Evolutionary conservation across 139 green algal species (phyloP).

Genomic region (Haematococcus lacustris): DNA sequence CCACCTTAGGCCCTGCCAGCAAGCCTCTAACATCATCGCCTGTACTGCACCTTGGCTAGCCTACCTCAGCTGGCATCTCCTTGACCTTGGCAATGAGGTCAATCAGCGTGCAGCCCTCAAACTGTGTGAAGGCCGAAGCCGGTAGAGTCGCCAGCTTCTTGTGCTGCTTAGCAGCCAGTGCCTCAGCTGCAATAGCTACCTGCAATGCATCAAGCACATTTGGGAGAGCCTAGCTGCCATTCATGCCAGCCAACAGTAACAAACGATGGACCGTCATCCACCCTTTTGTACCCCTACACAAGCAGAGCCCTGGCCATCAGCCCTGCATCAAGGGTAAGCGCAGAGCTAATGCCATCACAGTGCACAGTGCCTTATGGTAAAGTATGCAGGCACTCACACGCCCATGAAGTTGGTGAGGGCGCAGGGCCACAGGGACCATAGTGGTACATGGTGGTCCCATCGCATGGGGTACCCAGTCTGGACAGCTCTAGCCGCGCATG

Average conservation of each 20-base stretch:
- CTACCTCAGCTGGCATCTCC: constrained; percentile 4
- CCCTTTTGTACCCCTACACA: too few species aligned
- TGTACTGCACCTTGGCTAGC: neutral
- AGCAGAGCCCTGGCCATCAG: too few species aligned
- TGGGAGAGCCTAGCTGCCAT: too few species aligned
- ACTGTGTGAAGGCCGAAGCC: constrained; percentile 12
- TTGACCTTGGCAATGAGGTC: constrained; percentile 12
- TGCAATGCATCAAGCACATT: too few species aligned
- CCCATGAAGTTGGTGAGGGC: too few species aligned
- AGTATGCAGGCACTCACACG: too few species aligned
- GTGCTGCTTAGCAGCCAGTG: constrained; percentile 1
- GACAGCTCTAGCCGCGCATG: neutral
- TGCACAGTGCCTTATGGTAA: too few species aligned
- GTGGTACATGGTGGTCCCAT: neutral
- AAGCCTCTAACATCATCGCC: neutral
- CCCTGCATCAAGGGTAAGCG: too few species aligned
- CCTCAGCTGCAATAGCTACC: constrained; percentile 7
- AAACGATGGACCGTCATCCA: too few species aligned
- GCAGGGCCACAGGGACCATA: too few species aligned
- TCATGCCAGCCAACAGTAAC: too few species aligned
- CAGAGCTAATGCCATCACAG: too few species aligned
- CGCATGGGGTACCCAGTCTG: neutral
- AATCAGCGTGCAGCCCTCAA: constrained; percentile 5
- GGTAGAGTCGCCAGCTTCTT: constrained; percentile 1
- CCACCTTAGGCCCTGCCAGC: neutral